Evolutionary conservation across 2,329 filamentous ascomycete species (phyloP), one percentile per base, ranked within the genome.

Genomic region (Sclerotinia borealis): DNA sequence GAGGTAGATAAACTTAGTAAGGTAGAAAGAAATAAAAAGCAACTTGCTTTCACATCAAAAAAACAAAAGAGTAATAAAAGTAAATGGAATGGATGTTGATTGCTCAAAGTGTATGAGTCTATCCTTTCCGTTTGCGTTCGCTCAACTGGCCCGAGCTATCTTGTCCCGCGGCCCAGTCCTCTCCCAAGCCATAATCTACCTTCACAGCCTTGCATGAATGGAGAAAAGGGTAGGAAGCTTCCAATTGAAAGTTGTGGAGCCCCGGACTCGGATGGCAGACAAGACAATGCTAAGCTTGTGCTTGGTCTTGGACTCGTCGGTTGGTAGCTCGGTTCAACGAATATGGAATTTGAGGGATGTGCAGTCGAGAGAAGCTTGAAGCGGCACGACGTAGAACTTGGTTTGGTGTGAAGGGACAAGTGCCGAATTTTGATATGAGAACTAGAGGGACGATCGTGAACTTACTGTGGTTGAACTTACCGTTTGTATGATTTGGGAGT

Each of bases 261-360:
- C 31, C 51, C 31, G 51, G 45, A 31, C 25, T 58, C 43, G 22
- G 45, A 63, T 36, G 36, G 37, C 9, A 36, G 15, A n/a, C 47
- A 22, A 27, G n/a, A n/a, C 45, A 41, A 37, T 61, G 47, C 47
- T 61, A 52, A 61, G 58, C 58, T 61, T 41, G 47, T 52, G 58
- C 58, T 61, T 52, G 39, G 58, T 52, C 59, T 52, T 61, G 25
- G 13, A 52, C 15, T 36, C 36, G 59, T 27, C 15, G n/a, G 54
- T 19, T 61, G 22, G 41, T 48, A 49, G 60, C 60, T 63, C 60
- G 60, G 60, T 63, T 63, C 39, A 63, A 48, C 60, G 60, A 51
- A 63, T 63, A 47, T 58, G 36, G 22, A 27, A 22, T 36, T 39
- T 41, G 11, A 17, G 37, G 29, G 48, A 52, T n/a, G 36, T 60